Base-by-base conservation (phyloP, 2,329 filamentous ascomycete genomes). In the Sporothrix phasma region DNA sequence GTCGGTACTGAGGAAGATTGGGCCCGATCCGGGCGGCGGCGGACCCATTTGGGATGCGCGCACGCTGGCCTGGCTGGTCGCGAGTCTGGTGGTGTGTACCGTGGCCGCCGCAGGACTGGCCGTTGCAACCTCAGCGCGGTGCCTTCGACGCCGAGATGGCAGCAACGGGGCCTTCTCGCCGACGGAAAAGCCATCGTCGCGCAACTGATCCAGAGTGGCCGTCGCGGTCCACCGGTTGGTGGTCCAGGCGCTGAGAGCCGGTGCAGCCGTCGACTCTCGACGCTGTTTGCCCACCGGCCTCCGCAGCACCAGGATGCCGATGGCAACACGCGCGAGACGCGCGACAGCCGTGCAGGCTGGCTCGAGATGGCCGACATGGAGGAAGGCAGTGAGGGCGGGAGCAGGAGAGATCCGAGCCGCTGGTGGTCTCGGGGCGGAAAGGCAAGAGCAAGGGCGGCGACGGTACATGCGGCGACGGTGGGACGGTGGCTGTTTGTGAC, bases 401-500 rank as follows among this genome's bases (percentile, higher is more conserved):
- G 13, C 5, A 56, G 11, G n/a, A 19, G 17, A 24, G 2, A 22
- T 5, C 3, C 15, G 24, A 31, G 15, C 39, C 39, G 56, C 26
- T 60, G 56, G 41, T 60, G 56, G 56, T 46, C 26, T 0, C 24
- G 5, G 10, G 39, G 8, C 17, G 24, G 26, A 41, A 31, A 6
- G 24, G 24, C 8, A 46, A 37, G 3, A 11, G 41, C 10, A 51
- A 4, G 10, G 24, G 2, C 17, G 41, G 5, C 10, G 39, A 59
- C 5, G 37, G 39, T 8, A 59, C 37, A 29, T 3, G 11, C 15
- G 37, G 19, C 37, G 13, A 43, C 24, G 24, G 37, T 31, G 56
- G 43, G 22, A 11, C 34, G 2, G 75, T 72, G 6, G 66, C 64
- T 8, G 29, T 46, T 47, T 17, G 24, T 49, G 46, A 64, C 26